Percentiles rank a stretch among this genome's conserved stretches.
Evolutionary conservation across 257 asterid species (phyloP).

Genomic region (Hygrophila difformis): DNA sequence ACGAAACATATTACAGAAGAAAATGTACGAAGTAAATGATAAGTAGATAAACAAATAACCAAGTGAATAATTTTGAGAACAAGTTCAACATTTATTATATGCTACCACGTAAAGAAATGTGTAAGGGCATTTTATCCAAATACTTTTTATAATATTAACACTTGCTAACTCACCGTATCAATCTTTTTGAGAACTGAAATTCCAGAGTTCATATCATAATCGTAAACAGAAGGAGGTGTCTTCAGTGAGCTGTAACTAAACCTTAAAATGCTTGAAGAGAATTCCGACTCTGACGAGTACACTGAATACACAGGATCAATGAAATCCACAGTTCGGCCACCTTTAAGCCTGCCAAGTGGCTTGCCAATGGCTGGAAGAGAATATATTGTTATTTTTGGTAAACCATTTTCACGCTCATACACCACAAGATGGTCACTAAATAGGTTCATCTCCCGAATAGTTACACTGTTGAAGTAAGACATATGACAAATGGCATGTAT

Average conservation of each 20-base stretch:
- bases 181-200: conserved; percentile 80
- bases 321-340: conserved; percentile 62
- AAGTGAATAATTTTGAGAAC: conserved; percentile 10
- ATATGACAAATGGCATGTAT: conserved; percentile 14
- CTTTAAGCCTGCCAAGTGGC: conserved; percentile 57
- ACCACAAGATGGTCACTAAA: conserved; percentile 72
- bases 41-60: background rate
- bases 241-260: conserved; percentile 69
- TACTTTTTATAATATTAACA: conserved; percentile 2
- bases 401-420: conserved; percentile 77
- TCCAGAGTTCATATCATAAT: conserved; percentile 81
- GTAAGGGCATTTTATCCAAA: conserved; percentile 1
- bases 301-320: conserved; percentile 72
- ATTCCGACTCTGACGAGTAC: conserved; percentile 53
- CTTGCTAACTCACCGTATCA: conserved; percentile 48
- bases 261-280: conserved; percentile 68
- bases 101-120: too few species aligned
- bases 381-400: conserved; percentile 54
- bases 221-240: conserved; percentile 84
- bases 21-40: too few species aligned
- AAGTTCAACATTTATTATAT: background rate
- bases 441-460: conserved; percentile 69
- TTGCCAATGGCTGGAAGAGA: conserved; percentile 70
- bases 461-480: conserved; percentile 48
- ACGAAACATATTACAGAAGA: too few species aligned